These are phyloP conservation scores for Heliamphora exappendiculata DNA, from an alignment of 148 eudicot species.

Conservation along the genomic window DNA sequence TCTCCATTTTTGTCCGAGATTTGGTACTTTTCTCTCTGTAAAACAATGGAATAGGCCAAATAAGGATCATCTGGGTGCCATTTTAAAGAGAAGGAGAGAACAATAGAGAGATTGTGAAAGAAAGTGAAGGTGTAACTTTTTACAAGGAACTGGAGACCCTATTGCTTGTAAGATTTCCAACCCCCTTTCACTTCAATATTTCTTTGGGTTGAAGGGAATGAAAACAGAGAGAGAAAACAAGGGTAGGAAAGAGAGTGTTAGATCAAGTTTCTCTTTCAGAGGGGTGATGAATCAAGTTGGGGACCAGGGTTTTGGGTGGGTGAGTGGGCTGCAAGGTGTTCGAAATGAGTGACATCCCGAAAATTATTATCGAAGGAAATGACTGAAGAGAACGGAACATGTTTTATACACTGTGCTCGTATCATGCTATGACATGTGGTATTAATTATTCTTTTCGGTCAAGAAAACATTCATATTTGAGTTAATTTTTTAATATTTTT, in stretches of 20 bases:
- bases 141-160: neutral
- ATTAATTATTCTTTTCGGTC: too few relatives aligned
- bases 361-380: too few relatives aligned
- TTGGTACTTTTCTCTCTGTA: neutral
- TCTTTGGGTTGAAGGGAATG: slow-evolving; percentile 13
- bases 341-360: too few relatives aligned
- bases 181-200: neutral
- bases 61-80: neutral
- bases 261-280: slow-evolving; percentile 15
- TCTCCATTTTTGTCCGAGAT: slow-evolving; percentile 11
- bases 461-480: too few relatives aligned
- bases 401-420: too few relatives aligned
- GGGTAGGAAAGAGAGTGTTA: slow-evolving; percentile 3
- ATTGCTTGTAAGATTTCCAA: neutral
- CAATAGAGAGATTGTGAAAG: neutral
- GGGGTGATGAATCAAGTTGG: neutral
- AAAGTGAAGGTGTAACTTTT: slow-evolving; percentile 2
- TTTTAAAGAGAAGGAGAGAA: slow-evolving; percentile 4
- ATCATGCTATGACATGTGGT: too few relatives aligned
- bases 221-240: neutral
- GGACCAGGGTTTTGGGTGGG: too few relatives aligned
- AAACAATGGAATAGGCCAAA: neutral
- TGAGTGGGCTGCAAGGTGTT: too few relatives aligned
- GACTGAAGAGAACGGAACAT: too few relatives aligned
- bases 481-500: too few relatives aligned